phyloP scores from a whole-genome alignment of 495 filamentous ascomycete genomes.

The Hypoxylon crocopeplum region DNA sequence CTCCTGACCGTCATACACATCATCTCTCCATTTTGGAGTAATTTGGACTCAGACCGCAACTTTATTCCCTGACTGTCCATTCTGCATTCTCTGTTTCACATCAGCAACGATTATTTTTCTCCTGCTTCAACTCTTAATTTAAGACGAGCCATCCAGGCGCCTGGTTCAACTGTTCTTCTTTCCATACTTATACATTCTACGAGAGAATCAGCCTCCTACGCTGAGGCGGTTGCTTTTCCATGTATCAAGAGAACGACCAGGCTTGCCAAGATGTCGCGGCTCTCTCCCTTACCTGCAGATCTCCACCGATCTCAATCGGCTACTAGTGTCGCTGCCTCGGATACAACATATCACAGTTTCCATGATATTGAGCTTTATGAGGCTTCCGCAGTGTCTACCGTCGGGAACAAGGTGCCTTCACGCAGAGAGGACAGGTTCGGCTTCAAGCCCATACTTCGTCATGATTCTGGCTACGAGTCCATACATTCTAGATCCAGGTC shows the following conservation, averaged over 20 bases:
- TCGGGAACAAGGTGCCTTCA: constrained; percentile 7
- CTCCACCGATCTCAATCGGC: constrained; percentile 49
- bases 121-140: background rate
- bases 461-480: constrained; percentile 61
- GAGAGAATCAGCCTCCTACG: background rate
- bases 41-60: constrained; percentile 36
- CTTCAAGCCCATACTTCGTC: constrained; percentile 49
- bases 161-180: background rate
- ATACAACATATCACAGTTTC: constrained; percentile 57
- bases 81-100: constrained; percentile 20
- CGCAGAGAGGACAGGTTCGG: constrained; percentile 25
- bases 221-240: background rate
- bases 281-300: constrained; percentile 31
- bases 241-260: constrained; percentile 19
- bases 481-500: constrained; percentile 31
- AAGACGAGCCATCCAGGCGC: background rate
- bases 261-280: constrained; percentile 41
- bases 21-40: constrained; percentile 23
- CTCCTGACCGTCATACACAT: constrained; percentile 23
- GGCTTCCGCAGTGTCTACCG: constrained; percentile 19
- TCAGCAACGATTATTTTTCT: constrained; percentile 14
- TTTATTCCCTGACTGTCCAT: constrained; percentile 17
- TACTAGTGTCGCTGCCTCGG: constrained; percentile 48
- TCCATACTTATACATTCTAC: background rate
- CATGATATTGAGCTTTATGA: constrained; percentile 50